A percentile compares a stretch with the other conserved stretches of the same genome.
Conservation (phyloP, 2,329 filamentous ascomycete species). For the Exophiala spinifera region DNA sequence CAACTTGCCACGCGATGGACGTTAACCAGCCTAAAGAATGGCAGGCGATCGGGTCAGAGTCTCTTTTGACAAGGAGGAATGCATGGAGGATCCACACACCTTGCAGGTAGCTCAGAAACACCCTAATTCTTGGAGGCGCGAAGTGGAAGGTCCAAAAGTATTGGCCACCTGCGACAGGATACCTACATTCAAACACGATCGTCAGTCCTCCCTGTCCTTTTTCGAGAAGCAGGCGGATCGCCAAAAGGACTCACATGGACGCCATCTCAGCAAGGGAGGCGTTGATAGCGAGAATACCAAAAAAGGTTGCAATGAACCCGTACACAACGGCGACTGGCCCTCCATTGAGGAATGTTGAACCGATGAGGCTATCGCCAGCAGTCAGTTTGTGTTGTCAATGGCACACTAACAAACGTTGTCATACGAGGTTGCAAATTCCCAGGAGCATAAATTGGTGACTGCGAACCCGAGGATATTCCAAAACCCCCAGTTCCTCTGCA, state of each 20-base stretch:
- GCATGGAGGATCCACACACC: neutral
- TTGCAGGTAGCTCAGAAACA: neutral
- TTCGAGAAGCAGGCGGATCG: neutral
- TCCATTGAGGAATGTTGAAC: neutral
- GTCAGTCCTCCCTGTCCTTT: neutral
- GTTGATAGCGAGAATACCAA: conserved; percentile 7
- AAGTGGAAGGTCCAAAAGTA: conserved; percentile 25
- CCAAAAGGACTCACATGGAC: conserved; percentile 2
- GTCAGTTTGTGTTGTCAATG: neutral
- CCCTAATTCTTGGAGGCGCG: conserved; percentile 16
- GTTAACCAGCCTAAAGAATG: conserved; percentile 32
- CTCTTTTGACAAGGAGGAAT: neutral
- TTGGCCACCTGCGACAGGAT: conserved; percentile 32
- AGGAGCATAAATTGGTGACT: neutral
- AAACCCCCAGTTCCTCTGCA: neutral
- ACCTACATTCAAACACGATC: conserved; percentile 3
- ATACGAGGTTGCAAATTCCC: neutral
- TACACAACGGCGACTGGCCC: neutral
- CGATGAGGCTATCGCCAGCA: neutral
- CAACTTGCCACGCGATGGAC: conserved; percentile 37
- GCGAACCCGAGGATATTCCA: conserved; percentile 1
- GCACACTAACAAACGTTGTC: neutral
- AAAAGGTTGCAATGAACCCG: conserved; percentile 26
- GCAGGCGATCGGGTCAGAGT: neutral
- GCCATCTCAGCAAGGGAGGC: conserved; percentile 1